Conservation (phyloP, 2,329 filamentous ascomycete species). For the Knoxdaviesia capensis region DNA sequence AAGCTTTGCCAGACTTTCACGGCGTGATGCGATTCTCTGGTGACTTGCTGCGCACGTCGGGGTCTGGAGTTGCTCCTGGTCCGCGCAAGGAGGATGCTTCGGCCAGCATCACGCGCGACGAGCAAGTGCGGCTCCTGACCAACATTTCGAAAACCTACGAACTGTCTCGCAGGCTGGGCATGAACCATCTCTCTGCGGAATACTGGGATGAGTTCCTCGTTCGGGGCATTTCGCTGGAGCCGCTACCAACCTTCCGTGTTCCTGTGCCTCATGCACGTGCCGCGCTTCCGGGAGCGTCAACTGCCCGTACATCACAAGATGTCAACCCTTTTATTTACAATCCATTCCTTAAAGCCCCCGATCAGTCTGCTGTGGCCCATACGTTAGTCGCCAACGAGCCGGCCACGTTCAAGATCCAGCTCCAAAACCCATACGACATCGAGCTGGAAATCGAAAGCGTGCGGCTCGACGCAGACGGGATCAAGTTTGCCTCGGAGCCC, state of each 20-base stretch:
- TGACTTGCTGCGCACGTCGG: constrained; percentile 63
- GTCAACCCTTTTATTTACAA: constrained; percentile 89
- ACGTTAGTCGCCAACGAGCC: constrained; percentile 63
- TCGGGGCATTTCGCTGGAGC: constrained; percentile 51
- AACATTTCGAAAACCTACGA: constrained; percentile 72
- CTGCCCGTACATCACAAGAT: constrained; percentile 33
- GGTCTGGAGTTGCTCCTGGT: constrained; percentile 58
- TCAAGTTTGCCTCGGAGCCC: constrained; percentile 45
- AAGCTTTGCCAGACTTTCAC: constrained; percentile 78
- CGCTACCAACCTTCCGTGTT: constrained; percentile 34
- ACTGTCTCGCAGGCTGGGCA: constrained; percentile 56
- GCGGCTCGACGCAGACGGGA: constrained; percentile 51
- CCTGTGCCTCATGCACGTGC: constrained; percentile 46
- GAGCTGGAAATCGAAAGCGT: constrained; percentile 78
- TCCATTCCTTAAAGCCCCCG: constrained; percentile 56
- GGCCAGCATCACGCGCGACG: constrained; percentile 54
- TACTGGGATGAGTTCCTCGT: constrained; percentile 97
- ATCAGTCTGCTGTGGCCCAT: constrained; percentile 38
- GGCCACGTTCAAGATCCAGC: constrained; percentile 57
- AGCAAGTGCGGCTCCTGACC: constrained; percentile 65
- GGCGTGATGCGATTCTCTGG: constrained; percentile 80
- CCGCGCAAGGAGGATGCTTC: constrained; percentile 47
- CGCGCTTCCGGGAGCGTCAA: constrained; percentile 27
- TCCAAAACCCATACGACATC: constrained; percentile 91
- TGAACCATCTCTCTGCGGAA: constrained; percentile 50